Conservation (phyloP, 495 filamentous ascomycete species). For the Aspergillus incahuasiensis region DNA sequence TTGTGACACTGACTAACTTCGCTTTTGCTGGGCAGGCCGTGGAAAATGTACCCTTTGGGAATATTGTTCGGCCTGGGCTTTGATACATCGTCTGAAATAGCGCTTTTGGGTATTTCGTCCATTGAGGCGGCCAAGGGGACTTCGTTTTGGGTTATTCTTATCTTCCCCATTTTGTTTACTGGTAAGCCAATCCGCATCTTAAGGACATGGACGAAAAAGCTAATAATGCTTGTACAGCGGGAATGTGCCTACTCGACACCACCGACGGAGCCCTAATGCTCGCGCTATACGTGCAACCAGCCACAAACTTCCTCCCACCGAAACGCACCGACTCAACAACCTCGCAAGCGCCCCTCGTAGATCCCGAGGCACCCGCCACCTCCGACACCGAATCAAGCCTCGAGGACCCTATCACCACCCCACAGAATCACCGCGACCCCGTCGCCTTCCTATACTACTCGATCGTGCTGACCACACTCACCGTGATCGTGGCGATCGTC, state of each 20-base stretch:
- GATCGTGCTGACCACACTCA: slow-evolving; percentile 80
- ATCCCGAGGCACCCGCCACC: neutral
- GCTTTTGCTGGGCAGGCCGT: slow-evolving; percentile 48
- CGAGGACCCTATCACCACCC: slow-evolving; percentile 22
- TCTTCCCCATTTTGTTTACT: slow-evolving; percentile 89
- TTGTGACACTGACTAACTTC: neutral
- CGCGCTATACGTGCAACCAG: slow-evolving; percentile 73
- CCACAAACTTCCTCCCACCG: slow-evolving; percentile 40
- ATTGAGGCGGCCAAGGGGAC: slow-evolving; percentile 82
- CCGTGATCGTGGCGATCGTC: slow-evolving; percentile 78
- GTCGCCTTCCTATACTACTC: slow-evolving; percentile 93
- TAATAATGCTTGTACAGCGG: slow-evolving; percentile 43
- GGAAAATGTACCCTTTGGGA: slow-evolving; percentile 96
- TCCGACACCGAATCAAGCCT: neutral
- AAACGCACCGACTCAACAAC: slow-evolving; percentile 21
- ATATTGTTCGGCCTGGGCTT: slow-evolving; percentile 91
- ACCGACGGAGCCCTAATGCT: slow-evolving; percentile 94
- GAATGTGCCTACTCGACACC: slow-evolving; percentile 89
- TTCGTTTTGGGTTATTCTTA: slow-evolving; percentile 88
- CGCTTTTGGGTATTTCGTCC: slow-evolving; percentile 81
- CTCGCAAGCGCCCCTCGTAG: slow-evolving; percentile 13
- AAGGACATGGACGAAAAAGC: neutral
- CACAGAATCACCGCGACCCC: slow-evolving; percentile 54
- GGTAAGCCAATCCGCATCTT: slow-evolving; percentile 39
- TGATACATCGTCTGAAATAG: slow-evolving; percentile 93